Base-by-base conservation (phyloP, 2,329 filamentous ascomycete species). In the Penicillium brevicompactum region DNA sequence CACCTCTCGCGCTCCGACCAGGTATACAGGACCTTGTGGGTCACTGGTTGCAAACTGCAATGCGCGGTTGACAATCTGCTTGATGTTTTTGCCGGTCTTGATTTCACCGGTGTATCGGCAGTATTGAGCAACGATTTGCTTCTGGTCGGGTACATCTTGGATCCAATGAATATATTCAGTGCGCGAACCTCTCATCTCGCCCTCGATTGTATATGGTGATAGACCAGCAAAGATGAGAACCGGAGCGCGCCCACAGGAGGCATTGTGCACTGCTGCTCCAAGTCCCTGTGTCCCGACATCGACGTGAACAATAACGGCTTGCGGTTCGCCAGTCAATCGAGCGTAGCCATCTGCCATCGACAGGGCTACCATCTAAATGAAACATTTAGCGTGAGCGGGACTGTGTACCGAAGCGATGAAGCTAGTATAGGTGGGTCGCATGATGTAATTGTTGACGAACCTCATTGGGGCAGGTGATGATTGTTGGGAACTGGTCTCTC, bases 161-260 rank as follows among this genome's bases (percentile, higher is more conserved):
- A 92, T 88, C 89, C 90, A 93, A 71, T 93, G 90, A 63, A 92
- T 92, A 70, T 90, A 92, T 73, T 93, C 90, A 1, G 89, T 92
- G 51, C 90, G 80, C n/a, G 83, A 87, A 11, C 90, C 90, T 1
- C 87, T 82, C 75, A 89, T 84, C 73, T 93, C 90, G 14, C 90
- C 90, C 64, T 92, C 88, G 30, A 87, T 81, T 0, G 90, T 92
- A 68, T 86, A 90, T 0, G 90, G 90, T 10, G 86, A 90, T 14
- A 92, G 76, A 4, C 90, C 90, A 1, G 90, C 90, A 64, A 93
- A 92, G 53, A 93, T 85, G 44, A 93, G 74, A 4, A 93, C 85
- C 0, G 90, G 90, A 0, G 87, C 87, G 46, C 90, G 83, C 1
- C 90, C 90, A 47, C 84, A 86, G 1, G 86, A 89, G 11, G 90